A percentile compares a stretch with the other conserved stretches of the same genome.
phyloP scores from a whole-genome alignment of 2,329 filamentous ascomycete species.

The Cladophialophora chaetospira region DNA sequence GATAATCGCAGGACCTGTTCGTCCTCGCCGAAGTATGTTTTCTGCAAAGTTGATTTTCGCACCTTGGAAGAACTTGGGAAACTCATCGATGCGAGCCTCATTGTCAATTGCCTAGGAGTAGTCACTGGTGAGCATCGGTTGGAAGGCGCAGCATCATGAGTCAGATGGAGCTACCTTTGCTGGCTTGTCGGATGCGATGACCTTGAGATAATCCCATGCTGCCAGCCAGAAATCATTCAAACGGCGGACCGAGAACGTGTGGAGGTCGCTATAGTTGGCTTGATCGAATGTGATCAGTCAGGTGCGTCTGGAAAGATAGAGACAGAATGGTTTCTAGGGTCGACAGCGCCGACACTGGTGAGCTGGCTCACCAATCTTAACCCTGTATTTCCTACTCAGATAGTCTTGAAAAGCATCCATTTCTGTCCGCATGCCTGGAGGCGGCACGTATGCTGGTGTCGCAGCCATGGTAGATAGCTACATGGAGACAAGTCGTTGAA shows the following conservation, averaged over 20 bases:
- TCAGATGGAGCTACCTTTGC: slow-evolving; percentile 11
- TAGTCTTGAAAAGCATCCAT: slow-evolving; percentile 14
- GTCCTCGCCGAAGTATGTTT: slow-evolving; percentile 11
- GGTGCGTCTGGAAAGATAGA: not conserved
- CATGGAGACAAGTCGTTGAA: too few species aligned
- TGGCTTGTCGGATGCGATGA: slow-evolving; percentile 32
- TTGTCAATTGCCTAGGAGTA: slow-evolving; percentile 40
- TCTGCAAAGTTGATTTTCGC: slow-evolving; percentile 42
- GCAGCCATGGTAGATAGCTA: slow-evolving; percentile 7
- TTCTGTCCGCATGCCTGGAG: not conserved
- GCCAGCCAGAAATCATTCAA: slow-evolving; percentile 47
- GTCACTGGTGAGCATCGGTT: not conserved
- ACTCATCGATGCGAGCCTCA: slow-evolving; percentile 39
- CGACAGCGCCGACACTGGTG: not conserved
- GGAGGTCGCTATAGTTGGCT: slow-evolving; percentile 38
- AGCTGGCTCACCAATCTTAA: slow-evolving; percentile 29
- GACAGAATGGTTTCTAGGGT: not conserved
- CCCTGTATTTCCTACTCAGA: slow-evolving; percentile 10
- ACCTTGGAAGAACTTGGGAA: slow-evolving; percentile 43
- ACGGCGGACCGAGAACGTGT: slow-evolving; percentile 42
- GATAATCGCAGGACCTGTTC: slow-evolving; percentile 4
- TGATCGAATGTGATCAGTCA: not conserved
- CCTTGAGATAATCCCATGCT: slow-evolving; percentile 39
- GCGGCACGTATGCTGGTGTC: slow-evolving; percentile 6
- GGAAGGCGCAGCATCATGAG: not conserved